Percentiles rank a stretch among this genome's conserved stretches.
Evolutionary conservation across 2,329 filamentous ascomycete genomes (phyloP).

Genomic region (Cyanodermella asteris): DNA sequence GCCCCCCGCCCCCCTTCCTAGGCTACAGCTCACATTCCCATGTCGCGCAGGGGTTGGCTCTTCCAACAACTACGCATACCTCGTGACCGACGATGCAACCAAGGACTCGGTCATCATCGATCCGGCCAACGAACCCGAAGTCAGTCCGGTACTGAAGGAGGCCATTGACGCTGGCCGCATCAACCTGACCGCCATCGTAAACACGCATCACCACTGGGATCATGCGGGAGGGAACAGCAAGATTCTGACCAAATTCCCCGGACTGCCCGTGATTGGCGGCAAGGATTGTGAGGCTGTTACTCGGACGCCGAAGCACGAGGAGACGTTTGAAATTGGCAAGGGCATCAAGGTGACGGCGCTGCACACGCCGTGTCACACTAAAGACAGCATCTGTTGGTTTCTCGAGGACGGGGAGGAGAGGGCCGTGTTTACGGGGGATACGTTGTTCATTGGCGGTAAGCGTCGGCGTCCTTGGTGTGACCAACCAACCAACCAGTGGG

Average conservation of each 20-base stretch:
- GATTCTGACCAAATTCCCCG: constrained; percentile 38
- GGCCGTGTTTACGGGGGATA: constrained; percentile 89
- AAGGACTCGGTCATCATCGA: constrained; percentile 29
- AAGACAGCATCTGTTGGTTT: constrained; percentile 93
- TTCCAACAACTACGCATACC: constrained; percentile 29
- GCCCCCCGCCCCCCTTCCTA: neutral
- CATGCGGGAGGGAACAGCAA: constrained; percentile 82
- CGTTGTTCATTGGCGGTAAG: constrained; percentile 74
- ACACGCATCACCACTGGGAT: constrained; percentile 92
- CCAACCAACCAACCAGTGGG: neutral
- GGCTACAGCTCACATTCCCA: constrained; percentile 1
- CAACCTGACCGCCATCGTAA: constrained; percentile 74
- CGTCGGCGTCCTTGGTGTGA: constrained; percentile 3
- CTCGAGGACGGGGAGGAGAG: constrained; percentile 59
- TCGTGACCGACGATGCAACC: constrained; percentile 24
- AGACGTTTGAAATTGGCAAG: constrained; percentile 60
- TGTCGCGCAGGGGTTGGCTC: constrained; percentile 13
- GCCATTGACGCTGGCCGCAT: constrained; percentile 49
- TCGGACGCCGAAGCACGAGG: constrained; percentile 49
- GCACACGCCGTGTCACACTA: constrained; percentile 95
- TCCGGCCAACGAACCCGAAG: constrained; percentile 29
- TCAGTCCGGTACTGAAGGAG: constrained; percentile 46
- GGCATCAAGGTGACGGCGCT: constrained; percentile 63
- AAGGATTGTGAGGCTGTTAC: constrained; percentile 67
- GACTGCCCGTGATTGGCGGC: constrained; percentile 65